Conservation (phyloP, 352 stramenopile species). For the Globisporangium middletonii region DNA sequence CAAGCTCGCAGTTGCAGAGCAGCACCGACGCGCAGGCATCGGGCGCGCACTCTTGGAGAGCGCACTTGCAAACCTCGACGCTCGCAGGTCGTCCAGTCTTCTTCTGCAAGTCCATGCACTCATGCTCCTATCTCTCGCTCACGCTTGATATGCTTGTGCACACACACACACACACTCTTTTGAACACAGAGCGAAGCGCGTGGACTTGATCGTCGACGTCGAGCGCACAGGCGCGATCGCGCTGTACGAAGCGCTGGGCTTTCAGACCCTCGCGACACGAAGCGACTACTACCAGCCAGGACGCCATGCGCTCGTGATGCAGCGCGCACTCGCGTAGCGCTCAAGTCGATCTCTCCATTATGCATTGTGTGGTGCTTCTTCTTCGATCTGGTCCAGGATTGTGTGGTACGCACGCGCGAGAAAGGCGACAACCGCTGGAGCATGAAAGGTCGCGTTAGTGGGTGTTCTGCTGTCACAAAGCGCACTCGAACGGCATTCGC, state of each 20-base stretch:
- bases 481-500: background rate
- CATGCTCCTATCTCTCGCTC: too few species aligned
- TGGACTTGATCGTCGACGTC: constrained; percentile 29
- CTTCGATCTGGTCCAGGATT: too few species aligned
- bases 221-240: constrained; percentile 24
- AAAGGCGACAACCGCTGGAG: too few species aligned
- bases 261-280: constrained; percentile 17
- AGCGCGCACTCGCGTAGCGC: constrained; percentile 5
- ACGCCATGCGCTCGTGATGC: constrained; percentile 34
- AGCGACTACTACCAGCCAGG: constrained; percentile 39
- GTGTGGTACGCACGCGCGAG: too few species aligned
- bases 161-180: too few species aligned
- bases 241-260: constrained; percentile 37
- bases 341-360: background rate
- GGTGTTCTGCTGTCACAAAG: too few species aligned
- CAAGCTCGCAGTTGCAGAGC: constrained; percentile 36
- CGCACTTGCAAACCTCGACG: constrained; percentile 23
- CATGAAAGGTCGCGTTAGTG: background rate
- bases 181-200: constrained; percentile 4
- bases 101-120: too few species aligned
- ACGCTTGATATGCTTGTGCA: too few species aligned
- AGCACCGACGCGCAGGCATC: constrained; percentile 23
- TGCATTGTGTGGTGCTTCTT: too few species aligned
- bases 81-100: constrained; percentile 16
- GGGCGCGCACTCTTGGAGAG: constrained; percentile 24